These are phyloP conservation scores for Globisporangium camurandrum DNA, from an alignment of 352 stramenopile species.

Conservation along the genomic window DNA sequence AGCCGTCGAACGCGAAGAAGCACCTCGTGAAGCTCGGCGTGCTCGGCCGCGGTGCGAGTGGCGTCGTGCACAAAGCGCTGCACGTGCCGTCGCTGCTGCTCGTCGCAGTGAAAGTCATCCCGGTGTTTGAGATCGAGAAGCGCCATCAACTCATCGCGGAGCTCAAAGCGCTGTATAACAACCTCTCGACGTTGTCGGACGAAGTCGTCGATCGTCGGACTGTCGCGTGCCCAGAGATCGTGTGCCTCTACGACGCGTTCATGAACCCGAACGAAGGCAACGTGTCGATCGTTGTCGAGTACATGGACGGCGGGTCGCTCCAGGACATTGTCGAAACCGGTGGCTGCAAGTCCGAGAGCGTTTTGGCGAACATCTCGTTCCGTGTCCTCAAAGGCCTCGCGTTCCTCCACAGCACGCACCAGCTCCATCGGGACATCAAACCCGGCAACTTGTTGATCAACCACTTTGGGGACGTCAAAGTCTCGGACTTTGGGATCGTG, in stretches of 20 bases:
- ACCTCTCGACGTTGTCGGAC: slow-evolving; percentile 66
- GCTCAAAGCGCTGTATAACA: slow-evolving; percentile 83
- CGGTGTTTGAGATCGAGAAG: slow-evolving; percentile 87
- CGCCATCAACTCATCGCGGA: slow-evolving; percentile 82
- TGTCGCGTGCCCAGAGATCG: slow-evolving; percentile 72
- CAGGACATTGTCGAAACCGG: slow-evolving; percentile 90
- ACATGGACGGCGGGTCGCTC: slow-evolving; percentile 92
- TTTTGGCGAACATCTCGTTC: slow-evolving; percentile 87
- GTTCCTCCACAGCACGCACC: slow-evolving; percentile 87
- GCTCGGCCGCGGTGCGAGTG: slow-evolving; percentile 76
- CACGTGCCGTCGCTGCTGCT: slow-evolving; percentile 85
- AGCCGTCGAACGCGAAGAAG: slow-evolving; percentile 64
- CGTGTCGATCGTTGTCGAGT: slow-evolving; percentile 93
- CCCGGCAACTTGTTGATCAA: slow-evolving; percentile 92
- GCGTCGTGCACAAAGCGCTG: slow-evolving; percentile 85
- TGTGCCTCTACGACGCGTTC: slow-evolving; percentile 92
- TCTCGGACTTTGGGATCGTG: slow-evolving; percentile 82
- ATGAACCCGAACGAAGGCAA: slow-evolving; percentile 88
- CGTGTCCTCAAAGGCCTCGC: slow-evolving; percentile 80
- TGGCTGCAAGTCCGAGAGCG: slow-evolving; percentile 77
- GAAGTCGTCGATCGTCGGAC: slow-evolving; percentile 30
- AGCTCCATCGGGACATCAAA: slow-evolving; percentile 94
- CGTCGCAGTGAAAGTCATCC: slow-evolving; percentile 88
- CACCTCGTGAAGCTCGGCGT: slow-evolving; percentile 79
- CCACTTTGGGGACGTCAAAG: slow-evolving; percentile 87